Evolutionary conservation across 768 basidiomycete genomes (phyloP), one percentile per base, ranked within the genome.

Genomic region (Amylocystis lapponica): DNA sequence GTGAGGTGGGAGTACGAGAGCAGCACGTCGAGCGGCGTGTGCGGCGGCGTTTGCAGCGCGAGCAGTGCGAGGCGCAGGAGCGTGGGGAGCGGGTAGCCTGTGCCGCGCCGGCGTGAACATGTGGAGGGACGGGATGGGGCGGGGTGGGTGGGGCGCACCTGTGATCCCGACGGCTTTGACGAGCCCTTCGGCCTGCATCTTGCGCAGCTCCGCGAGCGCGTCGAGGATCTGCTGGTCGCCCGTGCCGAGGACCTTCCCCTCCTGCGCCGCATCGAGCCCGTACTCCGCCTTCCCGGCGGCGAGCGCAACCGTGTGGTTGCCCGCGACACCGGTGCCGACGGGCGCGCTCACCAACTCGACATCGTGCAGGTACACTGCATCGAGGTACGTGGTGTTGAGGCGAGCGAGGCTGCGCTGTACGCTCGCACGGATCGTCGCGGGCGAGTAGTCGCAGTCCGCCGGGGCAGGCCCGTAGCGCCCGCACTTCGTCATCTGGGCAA

Each of bases 291-390:
- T 69, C 27, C 83, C 78, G 2, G 61, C 67, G 9, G 57, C 61
- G 16, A 91, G 61, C 7, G 86, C 85, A 1, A 59, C 47, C 1
- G 64, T 55, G 53, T 82, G 81, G 48, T 80, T 70, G 3, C 86
- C 86, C 14, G 66, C 71, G 21, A 58, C 56, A 34, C 66, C 66
- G 2, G 81, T 74, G 22, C 66, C 54, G 31, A 81, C 66, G 27
- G 65, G 59, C 3, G 78, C 71, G 30, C 74, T 74, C 11, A 92
- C 75, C 50, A 80, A 88, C 66, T 93, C 91, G 36, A 86, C 75
- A 57, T 94, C 91, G 56, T 94, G 91, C 23, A 91, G 64, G 56
- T 86, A 91, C 1, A 91, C 86, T 0, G 70, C 67, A 51, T 94
- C 91, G 27, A 94, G 70, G 57, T 92, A 90, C 45, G 70, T 62